Percentiles rank a stretch among this genome's conserved stretches.
These are phyloP conservation scores for Aspergillus pseudonomiae DNA, from an alignment of 2,329 filamentous ascomycete species.

Conservation along the genomic window DNA sequence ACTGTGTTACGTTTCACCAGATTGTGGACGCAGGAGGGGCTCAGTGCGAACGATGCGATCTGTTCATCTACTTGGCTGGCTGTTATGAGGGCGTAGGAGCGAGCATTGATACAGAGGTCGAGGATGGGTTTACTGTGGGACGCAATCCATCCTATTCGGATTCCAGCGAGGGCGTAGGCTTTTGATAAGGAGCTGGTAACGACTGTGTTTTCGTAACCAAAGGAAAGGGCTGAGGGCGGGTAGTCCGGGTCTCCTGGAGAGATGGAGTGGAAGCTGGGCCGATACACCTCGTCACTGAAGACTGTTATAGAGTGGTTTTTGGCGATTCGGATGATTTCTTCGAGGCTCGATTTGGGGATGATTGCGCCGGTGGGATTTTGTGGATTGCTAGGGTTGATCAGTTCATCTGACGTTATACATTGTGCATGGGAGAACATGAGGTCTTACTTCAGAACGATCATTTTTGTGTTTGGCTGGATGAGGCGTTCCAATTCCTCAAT, in stretches of 20 bases:
- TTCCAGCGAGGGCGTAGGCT: slow-evolving; percentile 79
- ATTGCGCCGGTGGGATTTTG: slow-evolving; percentile 80
- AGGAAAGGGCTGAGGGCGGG: slow-evolving; percentile 69
- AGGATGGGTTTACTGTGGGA: slow-evolving; percentile 66
- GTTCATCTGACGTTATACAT: slow-evolving; percentile 61
- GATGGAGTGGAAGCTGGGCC: slow-evolving; percentile 76
- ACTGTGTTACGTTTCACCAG: slow-evolving; percentile 66
- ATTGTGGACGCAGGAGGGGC: slow-evolving; percentile 63
- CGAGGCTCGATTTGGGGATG: slow-evolving; percentile 62
- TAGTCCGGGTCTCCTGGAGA: slow-evolving; percentile 56
- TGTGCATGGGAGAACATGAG: slow-evolving; percentile 55
- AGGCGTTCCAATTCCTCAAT: slow-evolving; percentile 66
- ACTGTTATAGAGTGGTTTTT: slow-evolving; percentile 64
- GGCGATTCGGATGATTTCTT: slow-evolving; percentile 65
- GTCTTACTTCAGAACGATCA: slow-evolving; percentile 64
- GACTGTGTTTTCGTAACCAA: slow-evolving; percentile 72
- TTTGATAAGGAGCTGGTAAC: slow-evolving; percentile 83
- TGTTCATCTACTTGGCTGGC: slow-evolving; percentile 80
- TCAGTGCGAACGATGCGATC: slow-evolving; percentile 74
- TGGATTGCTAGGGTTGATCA: slow-evolving; percentile 64
- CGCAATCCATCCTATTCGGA: slow-evolving; percentile 82
- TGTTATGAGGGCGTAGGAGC: slow-evolving; percentile 85
- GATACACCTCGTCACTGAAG: slow-evolving; percentile 78
- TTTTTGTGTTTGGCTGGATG: slow-evolving; percentile 54
- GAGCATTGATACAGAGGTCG: slow-evolving; percentile 62